phyloP scores from a whole-genome alignment of 306 rosid genomes.

The Sicyos edulis region DNA sequence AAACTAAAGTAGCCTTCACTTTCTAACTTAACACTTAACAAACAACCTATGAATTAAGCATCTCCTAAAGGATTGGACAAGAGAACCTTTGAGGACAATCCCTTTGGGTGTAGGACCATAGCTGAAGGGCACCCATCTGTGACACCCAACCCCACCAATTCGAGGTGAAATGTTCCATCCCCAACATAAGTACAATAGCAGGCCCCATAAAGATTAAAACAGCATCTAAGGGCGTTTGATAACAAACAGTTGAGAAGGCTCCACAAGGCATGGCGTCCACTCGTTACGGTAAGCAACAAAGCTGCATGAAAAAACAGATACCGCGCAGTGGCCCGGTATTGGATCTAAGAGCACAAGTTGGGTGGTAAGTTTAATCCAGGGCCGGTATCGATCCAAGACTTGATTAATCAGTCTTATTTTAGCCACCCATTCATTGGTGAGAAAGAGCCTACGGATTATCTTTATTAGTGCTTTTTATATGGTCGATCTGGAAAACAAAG shows the following conservation, averaged over 20 bases:
- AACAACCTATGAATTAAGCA: slow-evolving; percentile 9
- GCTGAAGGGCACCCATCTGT: slow-evolving; percentile 67
- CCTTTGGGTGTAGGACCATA: slow-evolving; percentile 57
- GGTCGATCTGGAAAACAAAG: too few species aligned
- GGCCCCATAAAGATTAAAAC: slow-evolving; percentile 74
- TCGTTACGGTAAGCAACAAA: slow-evolving; percentile 47
- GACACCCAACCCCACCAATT: slow-evolving; percentile 59
- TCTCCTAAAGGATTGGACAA: slow-evolving; percentile 36
- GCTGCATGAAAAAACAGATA: slow-evolving; percentile 59
- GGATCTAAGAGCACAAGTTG: slow-evolving; percentile 57
- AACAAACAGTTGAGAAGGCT: slow-evolving; percentile 52
- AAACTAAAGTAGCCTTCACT: background rate
- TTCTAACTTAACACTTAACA: slow-evolving; percentile 4
- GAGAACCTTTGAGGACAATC: slow-evolving; percentile 36
- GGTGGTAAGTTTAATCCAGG: slow-evolving; percentile 53
- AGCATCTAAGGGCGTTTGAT: slow-evolving; percentile 64
- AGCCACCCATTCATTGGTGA: too few species aligned
- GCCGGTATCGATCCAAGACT: background rate
- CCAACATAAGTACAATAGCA: slow-evolving; percentile 58
- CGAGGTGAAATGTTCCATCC: slow-evolving; percentile 43
- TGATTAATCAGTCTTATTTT: too few species aligned
- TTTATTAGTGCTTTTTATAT: too few species aligned
- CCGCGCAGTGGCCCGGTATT: slow-evolving; percentile 50
- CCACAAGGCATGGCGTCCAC: slow-evolving; percentile 57
- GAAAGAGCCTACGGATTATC: too few species aligned